Base-by-base conservation (phyloP, 1,139 yeast species). In the Debaryomycetaceae sp. region DNA sequence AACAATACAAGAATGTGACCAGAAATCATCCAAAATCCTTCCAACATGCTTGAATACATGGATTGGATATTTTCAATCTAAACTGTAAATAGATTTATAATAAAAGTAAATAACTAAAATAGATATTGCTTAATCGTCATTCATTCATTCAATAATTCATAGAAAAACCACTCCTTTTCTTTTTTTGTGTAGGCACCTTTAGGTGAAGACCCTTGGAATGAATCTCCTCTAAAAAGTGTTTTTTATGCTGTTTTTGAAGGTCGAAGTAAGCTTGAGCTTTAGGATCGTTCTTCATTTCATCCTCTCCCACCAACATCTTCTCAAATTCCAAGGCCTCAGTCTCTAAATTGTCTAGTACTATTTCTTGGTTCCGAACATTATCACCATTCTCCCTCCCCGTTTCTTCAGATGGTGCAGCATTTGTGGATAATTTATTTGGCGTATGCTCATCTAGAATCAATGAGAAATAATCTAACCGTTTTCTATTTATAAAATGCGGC, bases 221-320 rank as follows among this genome's bases (percentile, higher is more conserved):
- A 6, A 63, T 52, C 39, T 65, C 69, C 24, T 52, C 41, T 17
- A 53, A 37, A 38, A 65, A 65, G 29, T 51, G 51, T 11, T 40
- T 42, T 31, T 41, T 46, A 38, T 64, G 69, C 5, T 42, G 38
- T 33, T 48, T 39, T 38, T 55, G 61, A 5, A 47, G 36, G 22
- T 41, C 46, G 8, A 57, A 8, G 40, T 50, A 63, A 8, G 47
- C 48, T 33, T 51, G 51, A 3, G 45, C 49, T 4, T 39, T 35
- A 34, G 47, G 55, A 22, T 50, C 47, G 11, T 46, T 44, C 18
- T 43, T 30, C 2, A 44, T 38, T 7, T 42, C 38, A 5, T 14
- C 33, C 35, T 28, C 47, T 17, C 5, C 42, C 41, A 29, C 31
- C 24, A 36, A 30, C 5, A 39, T 34, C 2, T 22, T 8, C 4